These are phyloP conservation scores for Zygosaccharomyces pseudorouxii DNA, from an alignment of 805 yeast genomes.

Conservation along the genomic window DNA sequence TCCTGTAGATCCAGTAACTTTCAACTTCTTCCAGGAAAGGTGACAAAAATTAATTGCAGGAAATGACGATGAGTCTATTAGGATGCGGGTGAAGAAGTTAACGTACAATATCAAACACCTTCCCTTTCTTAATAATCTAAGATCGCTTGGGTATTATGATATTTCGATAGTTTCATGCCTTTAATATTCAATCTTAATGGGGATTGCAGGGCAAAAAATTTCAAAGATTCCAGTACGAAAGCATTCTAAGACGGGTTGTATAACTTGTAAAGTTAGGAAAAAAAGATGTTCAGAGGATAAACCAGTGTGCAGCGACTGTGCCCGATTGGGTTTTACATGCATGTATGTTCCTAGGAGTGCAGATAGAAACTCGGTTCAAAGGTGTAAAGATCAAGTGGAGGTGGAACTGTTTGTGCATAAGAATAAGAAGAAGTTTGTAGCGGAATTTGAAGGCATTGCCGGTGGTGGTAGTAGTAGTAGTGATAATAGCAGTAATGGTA, in stretches of 20 bases:
- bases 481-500: neutral
- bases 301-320: slow-evolving; percentile 67
- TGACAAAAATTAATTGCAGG: neutral
- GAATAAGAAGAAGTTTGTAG: slow-evolving; percentile 19
- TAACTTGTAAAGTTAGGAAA: slow-evolving; percentile 64
- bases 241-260: slow-evolving; percentile 54
- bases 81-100: neutral
- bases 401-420: slow-evolving; percentile 23
- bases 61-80: neutral
- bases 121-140: neutral
- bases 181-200: neutral
- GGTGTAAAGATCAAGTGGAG: slow-evolving; percentile 20
- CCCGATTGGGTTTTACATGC: slow-evolving; percentile 58
- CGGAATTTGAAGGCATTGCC: slow-evolving; percentile 15
- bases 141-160: neutral
- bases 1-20: neutral
- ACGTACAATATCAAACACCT: neutral
- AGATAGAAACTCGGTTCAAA: slow-evolving; percentile 26
- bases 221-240: slow-evolving; percentile 10
- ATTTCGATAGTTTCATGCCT: neutral
- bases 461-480: neutral
- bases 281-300: slow-evolving; percentile 71
- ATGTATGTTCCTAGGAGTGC: slow-evolving; percentile 56
- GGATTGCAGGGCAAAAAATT: neutral
- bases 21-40: neutral